A percentile compares a stretch with the other conserved stretches of the same genome.
phyloP scores from a whole-genome alignment of 768 basidiomycete genomes.

The Trametes punicea region DNA sequence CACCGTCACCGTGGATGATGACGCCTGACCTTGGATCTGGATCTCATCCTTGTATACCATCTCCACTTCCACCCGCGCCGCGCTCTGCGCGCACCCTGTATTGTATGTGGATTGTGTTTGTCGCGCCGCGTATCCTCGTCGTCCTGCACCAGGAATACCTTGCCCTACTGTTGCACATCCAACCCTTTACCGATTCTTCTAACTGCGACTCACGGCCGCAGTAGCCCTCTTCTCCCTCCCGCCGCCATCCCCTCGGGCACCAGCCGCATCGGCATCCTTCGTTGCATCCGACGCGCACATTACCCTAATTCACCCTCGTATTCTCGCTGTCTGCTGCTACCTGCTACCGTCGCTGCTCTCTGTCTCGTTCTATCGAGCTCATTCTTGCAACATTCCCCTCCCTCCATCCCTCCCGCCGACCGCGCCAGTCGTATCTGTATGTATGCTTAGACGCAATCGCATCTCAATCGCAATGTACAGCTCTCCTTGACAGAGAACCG shows the following conservation, averaged over 20 bases:
- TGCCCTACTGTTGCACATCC: no score
- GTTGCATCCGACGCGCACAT: conserved; percentile 12
- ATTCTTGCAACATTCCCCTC: background rate
- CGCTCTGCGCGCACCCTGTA: no score
- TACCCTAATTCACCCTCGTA: conserved; percentile 12
- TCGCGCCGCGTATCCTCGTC: no score
- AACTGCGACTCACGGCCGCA: background rate
- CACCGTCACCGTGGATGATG: background rate
- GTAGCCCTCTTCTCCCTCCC: background rate
- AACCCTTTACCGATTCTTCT: no score
- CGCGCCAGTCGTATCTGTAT: background rate
- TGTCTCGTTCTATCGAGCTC: background rate
- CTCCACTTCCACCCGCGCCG: background rate
- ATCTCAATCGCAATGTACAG: background rate
- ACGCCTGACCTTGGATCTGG: background rate
- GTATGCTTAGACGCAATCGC: conserved; percentile 1
- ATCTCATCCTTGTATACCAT: background rate
- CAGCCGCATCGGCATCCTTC: background rate
- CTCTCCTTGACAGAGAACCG: background rate
- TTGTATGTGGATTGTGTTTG: no score
- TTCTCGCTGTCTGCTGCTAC: conserved; percentile 12
- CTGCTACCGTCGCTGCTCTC: conserved; percentile 5
- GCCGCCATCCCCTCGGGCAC: background rate
- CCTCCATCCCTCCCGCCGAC: background rate
- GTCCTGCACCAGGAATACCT: no score